phyloP scores from a whole-genome alignment of 1,284 basidiomycete genomes.

The Fomes fomentarius region DNA sequence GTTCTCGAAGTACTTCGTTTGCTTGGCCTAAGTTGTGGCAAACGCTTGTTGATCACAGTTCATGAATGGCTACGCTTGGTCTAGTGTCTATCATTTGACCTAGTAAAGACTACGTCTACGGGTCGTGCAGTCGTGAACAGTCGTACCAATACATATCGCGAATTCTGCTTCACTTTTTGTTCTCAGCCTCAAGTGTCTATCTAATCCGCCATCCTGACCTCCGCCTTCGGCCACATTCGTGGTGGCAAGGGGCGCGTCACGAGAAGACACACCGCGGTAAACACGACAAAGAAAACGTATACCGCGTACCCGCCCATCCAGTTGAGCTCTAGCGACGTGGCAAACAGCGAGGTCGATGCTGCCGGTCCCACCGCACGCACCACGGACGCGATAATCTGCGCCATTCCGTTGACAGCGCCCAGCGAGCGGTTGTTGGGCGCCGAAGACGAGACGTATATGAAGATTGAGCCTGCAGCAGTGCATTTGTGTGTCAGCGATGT shows the following conservation, averaged over 20 bases:
- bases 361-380: slow-evolving; percentile 76
- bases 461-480: slow-evolving; percentile 33
- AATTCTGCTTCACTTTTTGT: no score
- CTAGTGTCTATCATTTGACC: no score
- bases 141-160: no score
- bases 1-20: no score
- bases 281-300: slow-evolving; percentile 32
- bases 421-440: slow-evolving; percentile 58
- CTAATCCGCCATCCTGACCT: neutral
- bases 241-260: slow-evolving; percentile 25
- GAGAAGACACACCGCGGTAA: slow-evolving; percentile 20
- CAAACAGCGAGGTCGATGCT: slow-evolving; percentile 67
- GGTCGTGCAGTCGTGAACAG: no score
- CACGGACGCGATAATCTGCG: slow-evolving; percentile 42
- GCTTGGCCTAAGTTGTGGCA: no score
- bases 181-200: no score
- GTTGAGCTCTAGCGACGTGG: slow-evolving; percentile 57
- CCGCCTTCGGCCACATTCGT: slow-evolving; percentile 23
- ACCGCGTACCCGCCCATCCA: slow-evolving; percentile 38
- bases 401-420: slow-evolving; percentile 62
- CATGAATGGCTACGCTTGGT: no score
- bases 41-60: no score
- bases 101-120: no score
- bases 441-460: slow-evolving; percentile 56
- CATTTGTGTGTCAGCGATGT: neutral